Evolutionary conservation across 345 rosid species (phyloP).

Genomic region (Linum trigynum): DNA sequence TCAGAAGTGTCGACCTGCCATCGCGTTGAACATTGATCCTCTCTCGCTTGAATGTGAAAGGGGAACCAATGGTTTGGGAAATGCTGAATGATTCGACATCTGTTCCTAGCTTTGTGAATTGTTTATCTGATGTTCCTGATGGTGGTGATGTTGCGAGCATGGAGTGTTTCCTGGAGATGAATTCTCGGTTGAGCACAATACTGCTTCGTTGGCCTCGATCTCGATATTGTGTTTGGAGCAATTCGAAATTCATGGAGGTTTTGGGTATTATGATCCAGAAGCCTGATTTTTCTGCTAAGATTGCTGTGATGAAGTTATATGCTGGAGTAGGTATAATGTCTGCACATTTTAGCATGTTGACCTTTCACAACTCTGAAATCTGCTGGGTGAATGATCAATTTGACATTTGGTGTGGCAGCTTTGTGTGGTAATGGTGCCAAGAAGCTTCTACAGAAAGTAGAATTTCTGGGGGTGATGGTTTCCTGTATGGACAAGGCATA

Average conservation of each 20-base stretch:
- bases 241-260: slow-evolving; percentile 31
- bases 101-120: slow-evolving; percentile 27
- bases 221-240: slow-evolving; percentile 57
- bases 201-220: slow-evolving; percentile 58
- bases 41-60: slow-evolving; percentile 29
- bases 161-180: slow-evolving; percentile 54
- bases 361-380: background rate
- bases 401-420: slow-evolving; percentile 35
- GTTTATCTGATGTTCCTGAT: slow-evolving; percentile 26
- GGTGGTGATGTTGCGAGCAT: slow-evolving; percentile 24
- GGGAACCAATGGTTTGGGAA: slow-evolving; percentile 51
- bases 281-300: slow-evolving; percentile 37
- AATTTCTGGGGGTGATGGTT: slow-evolving; percentile 46
- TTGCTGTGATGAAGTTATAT: slow-evolving; percentile 54
- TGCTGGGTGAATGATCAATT: background rate
- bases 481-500: slow-evolving; percentile 48
- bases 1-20: slow-evolving; percentile 39
- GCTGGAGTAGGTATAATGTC: slow-evolving; percentile 49
- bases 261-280: slow-evolving; percentile 31
- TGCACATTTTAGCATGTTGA: background rate
- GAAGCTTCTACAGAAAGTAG: slow-evolving; percentile 51
- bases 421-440: slow-evolving; percentile 61
- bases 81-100: slow-evolving; percentile 33
- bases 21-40: slow-evolving; percentile 47
- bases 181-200: slow-evolving; percentile 41